Conservation (phyloP, 177 flowering plant species). For the Vitis hybrid region DNA sequence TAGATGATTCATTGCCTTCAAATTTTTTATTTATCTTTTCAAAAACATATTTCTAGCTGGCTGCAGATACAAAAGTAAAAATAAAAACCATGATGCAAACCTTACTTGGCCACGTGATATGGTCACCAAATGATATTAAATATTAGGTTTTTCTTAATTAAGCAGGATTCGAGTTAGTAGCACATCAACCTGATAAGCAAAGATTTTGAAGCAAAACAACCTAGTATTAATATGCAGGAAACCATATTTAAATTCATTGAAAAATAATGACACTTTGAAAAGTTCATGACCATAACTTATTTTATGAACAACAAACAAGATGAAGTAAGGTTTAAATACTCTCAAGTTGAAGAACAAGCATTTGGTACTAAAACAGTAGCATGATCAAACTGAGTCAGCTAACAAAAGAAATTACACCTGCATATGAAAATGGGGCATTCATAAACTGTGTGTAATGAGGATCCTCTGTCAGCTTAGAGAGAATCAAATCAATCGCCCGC, state of each 20-base stretch:
- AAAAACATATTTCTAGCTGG: too few species aligned
- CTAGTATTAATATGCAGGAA: too few species aligned
- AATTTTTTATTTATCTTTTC: too few species aligned
- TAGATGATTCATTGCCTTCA: too few species aligned
- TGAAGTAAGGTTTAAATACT: background rate
- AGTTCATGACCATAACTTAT: too few species aligned
- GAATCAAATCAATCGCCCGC: conserved; percentile 73
- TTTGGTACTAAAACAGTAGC: background rate
- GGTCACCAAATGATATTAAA: background rate
- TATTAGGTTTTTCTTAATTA: background rate
- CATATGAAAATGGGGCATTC: conserved; percentile 76
- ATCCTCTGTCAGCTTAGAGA: conserved; percentile 81
- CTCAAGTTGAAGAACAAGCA: background rate
- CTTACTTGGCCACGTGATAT: background rate
- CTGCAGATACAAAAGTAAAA: too few species aligned
- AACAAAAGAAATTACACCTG: conserved; percentile 48
- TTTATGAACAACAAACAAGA: too few species aligned
- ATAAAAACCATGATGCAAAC: too few species aligned
- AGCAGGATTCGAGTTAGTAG: background rate
- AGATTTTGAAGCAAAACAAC: too few species aligned
- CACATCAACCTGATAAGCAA: too few species aligned
- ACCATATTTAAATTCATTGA: too few species aligned
- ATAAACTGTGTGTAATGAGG: conserved; percentile 71
- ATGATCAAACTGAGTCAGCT: background rate
- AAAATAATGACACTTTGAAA: too few species aligned